Evolutionary conservation across 768 basidiomycete species (phyloP).

Genomic region (Tubosaeta sp.): DNA sequence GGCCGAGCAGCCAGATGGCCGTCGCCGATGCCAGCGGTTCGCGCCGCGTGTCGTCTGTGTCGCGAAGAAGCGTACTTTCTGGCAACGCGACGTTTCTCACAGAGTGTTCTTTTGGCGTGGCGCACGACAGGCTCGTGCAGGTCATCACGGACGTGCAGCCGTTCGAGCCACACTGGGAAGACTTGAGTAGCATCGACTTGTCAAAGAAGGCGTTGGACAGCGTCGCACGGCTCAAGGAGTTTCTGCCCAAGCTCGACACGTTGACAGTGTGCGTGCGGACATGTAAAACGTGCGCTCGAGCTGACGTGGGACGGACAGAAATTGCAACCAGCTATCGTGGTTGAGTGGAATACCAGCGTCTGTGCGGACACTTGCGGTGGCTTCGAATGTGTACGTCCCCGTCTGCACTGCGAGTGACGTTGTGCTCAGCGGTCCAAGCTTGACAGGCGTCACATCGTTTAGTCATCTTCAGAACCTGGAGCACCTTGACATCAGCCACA

Average conservation of each 20-base stretch:
- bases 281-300: background rate
- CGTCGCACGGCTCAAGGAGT: constrained; percentile 77
- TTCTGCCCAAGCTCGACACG: constrained; percentile 74
- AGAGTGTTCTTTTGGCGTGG: constrained; percentile 93
- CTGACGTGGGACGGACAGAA: constrained; percentile 41
- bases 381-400: constrained; percentile 60
- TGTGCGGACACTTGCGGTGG: constrained; percentile 74
- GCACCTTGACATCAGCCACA: constrained; percentile 85
- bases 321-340: constrained; percentile 72
- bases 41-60: constrained; percentile 43
- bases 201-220: constrained; percentile 56
- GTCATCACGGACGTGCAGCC: constrained; percentile 94
- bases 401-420: constrained; percentile 7
- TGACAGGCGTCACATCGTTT: constrained; percentile 86
- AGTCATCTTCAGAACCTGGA: constrained; percentile 83
- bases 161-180: constrained; percentile 93
- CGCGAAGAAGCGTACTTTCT: constrained; percentile 37
- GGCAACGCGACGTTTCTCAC: constrained; percentile 75
- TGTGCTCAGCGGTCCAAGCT: constrained; percentile 39
- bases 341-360: constrained; percentile 70
- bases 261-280: constrained; percentile 63
- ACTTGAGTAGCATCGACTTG: constrained; percentile 69
- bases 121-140: constrained; percentile 87
- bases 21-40: constrained; percentile 22
- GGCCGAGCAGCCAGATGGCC: constrained; percentile 32